These are phyloP conservation scores for Avena atlantica DNA, from an alignment of 176 grass and related monocot genomes.

Conservation along the genomic window DNA sequence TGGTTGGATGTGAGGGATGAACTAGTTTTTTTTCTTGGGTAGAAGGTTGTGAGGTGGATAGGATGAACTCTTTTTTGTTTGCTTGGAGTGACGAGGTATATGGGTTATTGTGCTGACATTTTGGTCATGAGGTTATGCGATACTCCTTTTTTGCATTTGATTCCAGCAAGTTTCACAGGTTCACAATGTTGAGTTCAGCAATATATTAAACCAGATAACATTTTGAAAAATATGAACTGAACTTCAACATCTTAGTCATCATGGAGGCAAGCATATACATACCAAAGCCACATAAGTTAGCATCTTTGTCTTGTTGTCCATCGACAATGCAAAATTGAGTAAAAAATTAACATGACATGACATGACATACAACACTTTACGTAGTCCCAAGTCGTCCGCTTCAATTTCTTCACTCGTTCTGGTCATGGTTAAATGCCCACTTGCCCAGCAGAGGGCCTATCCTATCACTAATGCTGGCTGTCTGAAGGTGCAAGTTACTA, in stretches of 20 bases:
- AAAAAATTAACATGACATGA: too few relatives aligned
- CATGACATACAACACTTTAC: too few relatives aligned
- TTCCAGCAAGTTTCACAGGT: background rate
- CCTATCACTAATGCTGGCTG: background rate
- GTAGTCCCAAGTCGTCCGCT: background rate
- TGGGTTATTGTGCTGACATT: too few relatives aligned
- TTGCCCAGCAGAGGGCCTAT: background rate
- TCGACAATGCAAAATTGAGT: too few relatives aligned
- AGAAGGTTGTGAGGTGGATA: background rate
- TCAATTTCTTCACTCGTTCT: background rate
- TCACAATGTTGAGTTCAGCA: background rate
- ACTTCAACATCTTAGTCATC: background rate
- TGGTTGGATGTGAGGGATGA: background rate
- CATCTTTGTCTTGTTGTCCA: too few relatives aligned
- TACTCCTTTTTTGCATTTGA: background rate
- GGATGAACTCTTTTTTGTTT: background rate
- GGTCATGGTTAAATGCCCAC: background rate
- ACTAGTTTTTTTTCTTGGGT: background rate
- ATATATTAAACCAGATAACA: background rate
- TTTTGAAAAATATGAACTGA: background rate
- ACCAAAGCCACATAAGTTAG: too few relatives aligned
- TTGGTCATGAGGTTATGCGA: too few relatives aligned
- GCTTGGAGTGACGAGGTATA: background rate
- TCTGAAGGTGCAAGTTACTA: background rate
- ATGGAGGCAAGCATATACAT: too few relatives aligned